Evolutionary conservation across 2,329 filamentous ascomycete species (phyloP), one percentile per base, ranked within the genome.

Genomic region (Xylaria multiplex): DNA sequence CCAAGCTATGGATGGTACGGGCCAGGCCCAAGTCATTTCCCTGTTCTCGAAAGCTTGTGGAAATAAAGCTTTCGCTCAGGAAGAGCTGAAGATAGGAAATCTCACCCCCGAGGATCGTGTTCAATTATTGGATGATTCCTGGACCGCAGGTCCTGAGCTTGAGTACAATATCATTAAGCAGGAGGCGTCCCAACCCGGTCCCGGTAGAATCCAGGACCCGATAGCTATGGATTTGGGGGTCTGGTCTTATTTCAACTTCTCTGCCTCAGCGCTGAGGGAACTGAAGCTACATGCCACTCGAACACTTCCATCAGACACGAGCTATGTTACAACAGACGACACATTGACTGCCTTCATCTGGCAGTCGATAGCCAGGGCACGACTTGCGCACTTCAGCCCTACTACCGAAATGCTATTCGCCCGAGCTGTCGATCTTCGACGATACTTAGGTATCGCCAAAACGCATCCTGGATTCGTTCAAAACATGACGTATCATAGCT

Each of bases 311-410:
- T n/a, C 19, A 2, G 19, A 19, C 14, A 35, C 27, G 14, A n/a
- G 35, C 2, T 86, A 79, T 67, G 72, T 87, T 24, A 85, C 85
- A 1, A 87, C 84, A 0, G 85, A 88, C 62, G 86, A 88, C 70
- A 78, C 80, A 2, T 73, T 88, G 14, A 82, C 75, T 2, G 83
- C 84, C 0, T 81, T 87, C 53, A 75, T 86, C 61, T 88, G 83
- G 83, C 78, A 83, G 65, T 78, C 77, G 0, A 70, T 84, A 9
- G 74, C 76, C 0, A 80, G 80, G 35, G 80, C 77, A 0, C 81
- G 85, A 14, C 70, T 77, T 0, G 65, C 75, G 0, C 80, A 81
- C 1, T 65, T 84, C 0, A 35, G 61, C 2, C 19, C 66, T 1
- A 49, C 35, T 3, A 40, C 45, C 14, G 37, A 52, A 2, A 76